Percentiles rank a stretch among this genome's conserved stretches.
Conservation (phyloP, 768 basidiomycete genomes). For the Naganishia kalamii region DNA sequence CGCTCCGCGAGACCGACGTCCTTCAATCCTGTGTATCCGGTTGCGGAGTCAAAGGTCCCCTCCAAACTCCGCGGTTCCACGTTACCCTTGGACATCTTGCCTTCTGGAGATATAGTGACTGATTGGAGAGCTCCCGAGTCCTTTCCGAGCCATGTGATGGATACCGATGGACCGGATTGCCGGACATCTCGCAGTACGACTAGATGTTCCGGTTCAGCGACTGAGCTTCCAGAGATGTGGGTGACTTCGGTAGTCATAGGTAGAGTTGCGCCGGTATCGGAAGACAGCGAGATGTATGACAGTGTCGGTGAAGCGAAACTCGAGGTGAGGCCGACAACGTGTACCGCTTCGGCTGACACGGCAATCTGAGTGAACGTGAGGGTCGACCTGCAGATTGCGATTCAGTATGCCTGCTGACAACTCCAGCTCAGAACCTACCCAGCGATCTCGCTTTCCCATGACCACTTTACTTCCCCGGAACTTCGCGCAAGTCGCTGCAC, state of each 20-base stretch:
- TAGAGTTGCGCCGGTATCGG: slow-evolving; percentile 51
- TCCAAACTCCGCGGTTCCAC: background rate
- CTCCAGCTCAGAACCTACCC: background rate
- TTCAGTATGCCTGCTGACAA: background rate
- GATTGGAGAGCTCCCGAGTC: background rate
- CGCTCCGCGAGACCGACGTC: slow-evolving; percentile 58
- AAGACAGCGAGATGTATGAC: slow-evolving; percentile 55
- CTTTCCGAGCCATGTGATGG: slow-evolving; percentile 12
- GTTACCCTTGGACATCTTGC: background rate
- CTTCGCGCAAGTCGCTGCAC: slow-evolving; percentile 54
- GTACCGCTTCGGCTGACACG: slow-evolving; percentile 55
- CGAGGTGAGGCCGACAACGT: slow-evolving; percentile 55
- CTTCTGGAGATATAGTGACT: background rate
- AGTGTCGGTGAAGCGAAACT: slow-evolving; percentile 58
- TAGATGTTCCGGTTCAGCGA: slow-evolving; percentile 48
- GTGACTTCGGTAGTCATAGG: slow-evolving; percentile 46
- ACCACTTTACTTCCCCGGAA: slow-evolving; percentile 61
- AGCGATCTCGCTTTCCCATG: slow-evolving; percentile 47
- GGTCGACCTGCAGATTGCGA: slow-evolving; percentile 52
- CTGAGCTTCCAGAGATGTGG: slow-evolving; percentile 54
- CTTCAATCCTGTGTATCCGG: slow-evolving; percentile 53
- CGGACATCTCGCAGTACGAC: background rate
- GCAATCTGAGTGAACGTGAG: slow-evolving; percentile 62
- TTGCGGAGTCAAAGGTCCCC: background rate
- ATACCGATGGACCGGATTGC: background rate